These are phyloP conservation scores for Panus rudis DNA, from an alignment of 768 basidiomycete species.

Conservation along the genomic window DNA sequence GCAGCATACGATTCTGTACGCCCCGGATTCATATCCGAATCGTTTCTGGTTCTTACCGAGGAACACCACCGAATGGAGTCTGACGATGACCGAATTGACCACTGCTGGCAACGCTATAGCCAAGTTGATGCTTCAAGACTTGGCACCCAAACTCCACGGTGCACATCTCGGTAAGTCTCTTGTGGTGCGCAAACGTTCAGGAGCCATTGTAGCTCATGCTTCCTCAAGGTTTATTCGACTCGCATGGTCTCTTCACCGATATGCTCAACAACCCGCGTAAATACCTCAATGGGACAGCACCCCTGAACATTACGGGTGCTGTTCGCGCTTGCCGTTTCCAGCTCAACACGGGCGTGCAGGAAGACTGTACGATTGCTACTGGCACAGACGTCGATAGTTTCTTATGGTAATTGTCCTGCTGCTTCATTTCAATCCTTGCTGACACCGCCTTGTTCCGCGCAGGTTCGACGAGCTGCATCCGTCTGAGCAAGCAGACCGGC, in stretches of 20 bases:
- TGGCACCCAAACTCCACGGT: constrained; percentile 24
- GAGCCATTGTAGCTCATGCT: not conserved
- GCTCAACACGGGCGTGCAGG: constrained; percentile 19
- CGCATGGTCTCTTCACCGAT: constrained; percentile 50
- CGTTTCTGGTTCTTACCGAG: constrained; percentile 25
- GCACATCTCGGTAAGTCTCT: constrained; percentile 48
- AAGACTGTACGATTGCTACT: constrained; percentile 27
- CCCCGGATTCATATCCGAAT: constrained; percentile 25
- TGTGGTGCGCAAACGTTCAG: no score
- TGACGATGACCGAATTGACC: constrained; percentile 27
- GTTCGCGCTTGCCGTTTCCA: constrained; percentile 41
- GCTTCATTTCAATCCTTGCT: not conserved
- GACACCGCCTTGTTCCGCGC: not conserved
- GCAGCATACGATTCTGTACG: constrained; percentile 24
- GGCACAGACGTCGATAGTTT: constrained; percentile 48
- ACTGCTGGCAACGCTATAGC: constrained; percentile 25
- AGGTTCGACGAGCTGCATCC: constrained; percentile 55
- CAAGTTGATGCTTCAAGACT: constrained; percentile 17
- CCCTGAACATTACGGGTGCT: constrained; percentile 48
- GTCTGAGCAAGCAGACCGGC: constrained; percentile 51
- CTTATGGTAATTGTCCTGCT: constrained; percentile 36
- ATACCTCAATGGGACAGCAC: constrained; percentile 58
- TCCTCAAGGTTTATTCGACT: constrained; percentile 49
- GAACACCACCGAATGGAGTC: constrained; percentile 29
- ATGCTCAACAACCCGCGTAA: constrained; percentile 41